phyloP scores from a whole-genome alignment of 306 rosid genomes.

The Oxytropis ochrocephala region DNA sequence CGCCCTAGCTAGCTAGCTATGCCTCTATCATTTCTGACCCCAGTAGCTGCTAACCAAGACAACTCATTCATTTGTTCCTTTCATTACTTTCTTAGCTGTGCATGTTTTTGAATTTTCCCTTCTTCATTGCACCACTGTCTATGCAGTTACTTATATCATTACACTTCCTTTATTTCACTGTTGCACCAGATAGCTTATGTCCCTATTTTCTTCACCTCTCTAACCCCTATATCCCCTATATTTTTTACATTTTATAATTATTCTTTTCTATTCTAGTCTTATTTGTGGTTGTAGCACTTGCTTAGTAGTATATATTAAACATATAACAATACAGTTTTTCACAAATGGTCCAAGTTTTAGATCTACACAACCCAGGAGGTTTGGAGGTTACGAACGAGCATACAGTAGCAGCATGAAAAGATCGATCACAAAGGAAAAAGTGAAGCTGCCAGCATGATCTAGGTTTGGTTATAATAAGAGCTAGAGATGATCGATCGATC shows the following conservation, averaged over 20 bases:
- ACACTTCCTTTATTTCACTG: slow-evolving; percentile 24
- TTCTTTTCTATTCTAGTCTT: not conserved
- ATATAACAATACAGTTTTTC: no score
- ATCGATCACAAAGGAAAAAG: slow-evolving; percentile 65
- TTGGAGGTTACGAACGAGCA: not conserved
- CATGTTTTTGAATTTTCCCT: slow-evolving; percentile 1
- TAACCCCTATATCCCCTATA: not conserved
- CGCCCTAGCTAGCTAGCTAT: slow-evolving; percentile 35
- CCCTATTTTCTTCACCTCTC: not conserved
- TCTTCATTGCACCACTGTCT: slow-evolving; percentile 14
- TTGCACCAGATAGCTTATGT: slow-evolving; percentile 18
- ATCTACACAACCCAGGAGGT: no score
- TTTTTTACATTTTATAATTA: not conserved
- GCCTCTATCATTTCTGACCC: slow-evolving; percentile 43
- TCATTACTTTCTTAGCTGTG: slow-evolving; percentile 12
- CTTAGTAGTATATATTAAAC: no score
- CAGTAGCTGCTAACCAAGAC: slow-evolving; percentile 5
- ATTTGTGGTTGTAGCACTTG: no score
- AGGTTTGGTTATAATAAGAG: slow-evolving; percentile 38
- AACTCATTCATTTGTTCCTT: slow-evolving; percentile 19
- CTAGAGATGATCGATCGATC: not conserved
- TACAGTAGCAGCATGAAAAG: not conserved
- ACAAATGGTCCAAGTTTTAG: no score
- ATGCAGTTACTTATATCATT: slow-evolving; percentile 4
- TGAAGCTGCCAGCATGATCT: slow-evolving; percentile 99